These are phyloP conservation scores for Jamesozyma gamospora DNA, from an alignment of 805 yeast genomes.

Conservation along the genomic window DNA sequence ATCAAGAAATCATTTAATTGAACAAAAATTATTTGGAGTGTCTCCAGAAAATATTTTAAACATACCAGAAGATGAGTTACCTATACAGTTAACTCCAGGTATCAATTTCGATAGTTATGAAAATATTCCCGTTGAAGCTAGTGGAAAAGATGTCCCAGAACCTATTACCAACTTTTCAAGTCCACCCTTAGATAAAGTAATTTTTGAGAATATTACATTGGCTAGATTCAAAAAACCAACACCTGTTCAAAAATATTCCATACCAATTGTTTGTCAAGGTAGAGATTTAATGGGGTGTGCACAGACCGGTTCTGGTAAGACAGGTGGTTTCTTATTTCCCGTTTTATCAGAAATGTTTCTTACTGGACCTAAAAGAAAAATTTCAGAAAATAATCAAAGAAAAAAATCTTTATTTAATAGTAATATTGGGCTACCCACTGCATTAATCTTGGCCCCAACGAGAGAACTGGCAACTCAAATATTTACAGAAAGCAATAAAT, in stretches of 20 bases:
- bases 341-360: constrained; percentile 80
- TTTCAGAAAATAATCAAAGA: constrained; percentile 37
- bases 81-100: constrained; percentile 63
- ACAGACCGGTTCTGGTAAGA: constrained; percentile 97
- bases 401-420: constrained; percentile 34
- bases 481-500: constrained; percentile 88
- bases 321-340: constrained; percentile 98
- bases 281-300: constrained; percentile 95
- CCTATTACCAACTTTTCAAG: constrained; percentile 74
- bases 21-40: constrained; percentile 78
- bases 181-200: constrained; percentile 80
- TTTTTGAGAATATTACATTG: constrained; percentile 74
- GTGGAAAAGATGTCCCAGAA: constrained; percentile 89
- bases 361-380: constrained; percentile 66
- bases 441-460: constrained; percentile 91
- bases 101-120: constrained; percentile 96
- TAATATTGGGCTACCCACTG: constrained; percentile 83
- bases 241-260: constrained; percentile 87
- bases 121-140: constrained; percentile 94
- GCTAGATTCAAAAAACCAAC: constrained; percentile 92
- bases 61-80: neutral
- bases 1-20: constrained; percentile 54
- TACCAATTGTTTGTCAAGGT: constrained; percentile 78
- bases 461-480: constrained; percentile 97
- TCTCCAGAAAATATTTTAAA: constrained; percentile 40